phyloP scores from a whole-genome alignment of 192 early-diverging fungal species.

The Geranomyces variabilis region DNA sequence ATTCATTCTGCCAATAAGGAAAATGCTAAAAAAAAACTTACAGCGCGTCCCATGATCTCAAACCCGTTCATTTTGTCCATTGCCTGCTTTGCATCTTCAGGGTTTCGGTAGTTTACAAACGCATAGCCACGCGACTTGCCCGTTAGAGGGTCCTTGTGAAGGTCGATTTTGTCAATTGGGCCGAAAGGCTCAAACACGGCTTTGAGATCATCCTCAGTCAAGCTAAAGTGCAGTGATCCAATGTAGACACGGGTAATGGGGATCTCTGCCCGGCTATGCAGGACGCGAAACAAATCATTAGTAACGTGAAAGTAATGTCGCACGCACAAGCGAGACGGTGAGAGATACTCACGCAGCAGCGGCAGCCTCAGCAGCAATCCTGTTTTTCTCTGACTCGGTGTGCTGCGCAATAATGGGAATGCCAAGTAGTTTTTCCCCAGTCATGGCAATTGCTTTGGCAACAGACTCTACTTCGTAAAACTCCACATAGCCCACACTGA shows the following conservation, averaged over 20 bases:
- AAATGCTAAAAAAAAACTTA: slow-evolving; percentile 19
- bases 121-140: slow-evolving; percentile 77
- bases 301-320: slow-evolving; percentile 59
- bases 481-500: slow-evolving; percentile 95
- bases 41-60: slow-evolving; percentile 68
- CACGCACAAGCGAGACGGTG: not conserved
- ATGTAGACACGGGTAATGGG: slow-evolving; percentile 46
- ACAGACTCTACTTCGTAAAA: slow-evolving; percentile 88
- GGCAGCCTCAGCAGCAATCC: slow-evolving; percentile 56
- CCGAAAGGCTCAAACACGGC: slow-evolving; percentile 86
- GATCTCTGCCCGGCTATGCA: slow-evolving; percentile 18
- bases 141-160: slow-evolving; percentile 75
- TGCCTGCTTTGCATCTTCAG: slow-evolving; percentile 76
- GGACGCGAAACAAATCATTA: not conserved
- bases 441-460: slow-evolving; percentile 79
- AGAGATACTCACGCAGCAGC: slow-evolving; percentile 28
- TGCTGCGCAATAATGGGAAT: slow-evolving; percentile 92
- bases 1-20: not conserved
- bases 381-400: slow-evolving; percentile 94
- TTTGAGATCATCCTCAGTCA: slow-evolving; percentile 71
- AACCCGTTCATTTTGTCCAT: slow-evolving; percentile 82
- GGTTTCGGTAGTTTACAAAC: slow-evolving; percentile 77
- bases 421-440: slow-evolving; percentile 84
- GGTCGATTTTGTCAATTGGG: slow-evolving; percentile 76
- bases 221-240: slow-evolving; percentile 49